Percentiles rank a stretch among this genome's conserved stretches.
Conservation (phyloP, 352 stramenopile species). For the Lagenidium giganteum region DNA sequence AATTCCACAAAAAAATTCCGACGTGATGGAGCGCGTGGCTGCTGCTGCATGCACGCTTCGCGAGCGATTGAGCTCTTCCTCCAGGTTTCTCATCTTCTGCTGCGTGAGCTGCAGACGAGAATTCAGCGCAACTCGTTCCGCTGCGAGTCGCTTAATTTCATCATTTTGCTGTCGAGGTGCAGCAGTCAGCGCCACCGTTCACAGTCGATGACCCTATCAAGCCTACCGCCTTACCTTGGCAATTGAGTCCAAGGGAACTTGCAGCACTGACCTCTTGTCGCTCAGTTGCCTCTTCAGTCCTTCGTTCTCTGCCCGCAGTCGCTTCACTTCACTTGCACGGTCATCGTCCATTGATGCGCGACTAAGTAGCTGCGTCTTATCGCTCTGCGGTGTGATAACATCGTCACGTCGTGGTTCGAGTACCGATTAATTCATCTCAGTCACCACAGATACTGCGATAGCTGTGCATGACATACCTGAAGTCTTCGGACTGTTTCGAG, state of each 20-base stretch:
- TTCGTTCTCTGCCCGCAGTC: conserved; percentile 33
- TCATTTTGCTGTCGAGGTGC: conserved; percentile 37
- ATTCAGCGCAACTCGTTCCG: conserved; percentile 37
- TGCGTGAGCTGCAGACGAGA: conserved; percentile 45
- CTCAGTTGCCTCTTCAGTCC: conserved; percentile 22
- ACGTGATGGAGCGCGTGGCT: conserved; percentile 43
- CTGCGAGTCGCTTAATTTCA: conserved; percentile 46
- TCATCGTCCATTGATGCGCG: conserved; percentile 13
- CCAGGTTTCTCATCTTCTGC: conserved; percentile 45
- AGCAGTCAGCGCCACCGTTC: conserved; percentile 13
- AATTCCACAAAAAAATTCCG: conserved; percentile 70
- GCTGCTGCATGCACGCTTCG: conserved; percentile 35
- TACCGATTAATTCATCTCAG: conserved; percentile 3
- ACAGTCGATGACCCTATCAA: conserved; percentile 8
- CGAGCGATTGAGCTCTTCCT: conserved; percentile 50
- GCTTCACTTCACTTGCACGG: conserved; percentile 23
- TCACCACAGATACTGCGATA: conserved; percentile 16
- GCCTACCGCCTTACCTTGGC: conserved; percentile 11
- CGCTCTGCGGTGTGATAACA: background rate
- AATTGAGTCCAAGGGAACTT: conserved; percentile 5
- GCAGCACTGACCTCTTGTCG: too few species aligned
- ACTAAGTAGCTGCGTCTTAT: background rate
- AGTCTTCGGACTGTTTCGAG: conserved; percentile 56
- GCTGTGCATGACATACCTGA: conserved; percentile 40
- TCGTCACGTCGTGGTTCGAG: conserved; percentile 15